Evolutionary conservation across 208 protist genomes (phyloP).

Genomic region (Trypanosoma lewisi): DNA sequence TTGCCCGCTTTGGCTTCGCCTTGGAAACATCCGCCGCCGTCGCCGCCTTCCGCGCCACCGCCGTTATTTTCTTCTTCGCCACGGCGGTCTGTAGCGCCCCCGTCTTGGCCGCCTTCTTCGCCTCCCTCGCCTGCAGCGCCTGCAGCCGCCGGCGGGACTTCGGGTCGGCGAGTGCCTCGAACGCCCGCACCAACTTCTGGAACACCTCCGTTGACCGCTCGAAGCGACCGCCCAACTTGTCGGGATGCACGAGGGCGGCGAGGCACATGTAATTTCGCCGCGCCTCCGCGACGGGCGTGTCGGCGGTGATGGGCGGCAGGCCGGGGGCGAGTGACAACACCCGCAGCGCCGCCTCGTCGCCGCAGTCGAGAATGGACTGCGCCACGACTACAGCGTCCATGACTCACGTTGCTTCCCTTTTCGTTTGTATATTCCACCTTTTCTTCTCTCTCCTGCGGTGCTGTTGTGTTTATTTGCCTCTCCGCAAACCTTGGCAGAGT

Average conservation of each 20-base stretch:
- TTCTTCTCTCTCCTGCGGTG: neutral
- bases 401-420: constrained; percentile 7
- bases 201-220: constrained; percentile 78
- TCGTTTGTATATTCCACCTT: neutral
- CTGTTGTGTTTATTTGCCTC: neutral
- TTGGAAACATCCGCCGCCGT: neutral
- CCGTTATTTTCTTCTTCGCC: constrained; percentile 1
- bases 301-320: constrained; percentile 48
- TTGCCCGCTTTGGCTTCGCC: neutral
- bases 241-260: constrained; percentile 71
- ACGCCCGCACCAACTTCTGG: constrained; percentile 78
- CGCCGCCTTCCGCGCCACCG: neutral
- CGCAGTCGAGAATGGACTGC: constrained; percentile 43
- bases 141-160: constrained; percentile 41
- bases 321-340: constrained; percentile 67
- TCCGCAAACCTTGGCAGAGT: too few species aligned
- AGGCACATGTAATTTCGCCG: constrained; percentile 83
- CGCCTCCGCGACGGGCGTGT: constrained; percentile 60
- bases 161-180: constrained; percentile 74
- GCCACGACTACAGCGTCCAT: constrained; percentile 49
- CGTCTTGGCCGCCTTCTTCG: constrained; percentile 8
- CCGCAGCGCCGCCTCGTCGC: constrained; percentile 41
- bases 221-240: constrained; percentile 67
- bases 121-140: constrained; percentile 10
- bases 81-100: neutral